A percentile compares a stretch with the other conserved stretches of the same genome.
phyloP scores from a whole-genome alignment of 768 basidiomycete genomes.

The Kwoniella pini region DNA sequence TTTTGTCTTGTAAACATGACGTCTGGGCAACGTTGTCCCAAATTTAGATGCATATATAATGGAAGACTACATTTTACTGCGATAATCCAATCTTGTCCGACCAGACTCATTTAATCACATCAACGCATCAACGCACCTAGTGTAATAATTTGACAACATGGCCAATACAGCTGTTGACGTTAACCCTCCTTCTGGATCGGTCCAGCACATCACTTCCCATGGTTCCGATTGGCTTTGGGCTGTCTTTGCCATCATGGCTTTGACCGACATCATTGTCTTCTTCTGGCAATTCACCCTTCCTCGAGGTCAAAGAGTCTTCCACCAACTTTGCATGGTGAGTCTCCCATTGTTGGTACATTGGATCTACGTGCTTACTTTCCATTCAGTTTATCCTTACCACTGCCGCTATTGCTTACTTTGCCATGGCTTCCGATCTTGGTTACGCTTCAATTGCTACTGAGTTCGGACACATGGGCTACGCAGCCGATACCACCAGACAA shows the following conservation, averaged over 20 bases:
- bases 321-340: conserved; percentile 58
- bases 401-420: conserved; percentile 59
- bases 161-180: conserved; percentile 44
- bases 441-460: conserved; percentile 59
- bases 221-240: conserved; percentile 63
- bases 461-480: conserved; percentile 57
- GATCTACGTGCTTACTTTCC: neutral
- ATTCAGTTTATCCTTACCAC: conserved; percentile 58
- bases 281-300: conserved; percentile 56
- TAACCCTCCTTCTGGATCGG: conserved; percentile 40
- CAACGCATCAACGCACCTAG: neutral
- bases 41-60: no score
- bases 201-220: conserved; percentile 55
- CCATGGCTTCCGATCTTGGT: conserved; percentile 64
- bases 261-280: conserved; percentile 57
- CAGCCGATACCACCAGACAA: conserved; percentile 53
- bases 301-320: conserved; percentile 59
- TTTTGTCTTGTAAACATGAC: no score
- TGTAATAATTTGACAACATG: conserved; percentile 19
- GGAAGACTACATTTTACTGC: no score
- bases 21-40: no score
- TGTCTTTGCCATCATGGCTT: conserved; percentile 60
- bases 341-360: neutral
- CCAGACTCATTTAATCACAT: no score
- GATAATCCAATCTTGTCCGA: no score